These are phyloP conservation scores for Populus pruinosa DNA, from an alignment of 345 rosid species.

Conservation along the genomic window DNA sequence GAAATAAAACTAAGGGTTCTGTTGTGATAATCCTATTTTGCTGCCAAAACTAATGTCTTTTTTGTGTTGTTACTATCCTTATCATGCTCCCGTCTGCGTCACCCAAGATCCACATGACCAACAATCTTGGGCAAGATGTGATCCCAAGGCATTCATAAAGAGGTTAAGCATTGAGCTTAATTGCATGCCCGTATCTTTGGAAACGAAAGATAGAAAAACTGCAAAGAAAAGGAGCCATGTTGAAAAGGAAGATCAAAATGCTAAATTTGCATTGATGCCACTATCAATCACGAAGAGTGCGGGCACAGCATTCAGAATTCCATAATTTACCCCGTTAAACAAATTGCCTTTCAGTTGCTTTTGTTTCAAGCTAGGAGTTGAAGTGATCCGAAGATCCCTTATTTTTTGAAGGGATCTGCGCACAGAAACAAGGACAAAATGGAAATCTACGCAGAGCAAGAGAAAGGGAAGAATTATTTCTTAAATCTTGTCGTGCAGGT, in stretches of 20 bases:
- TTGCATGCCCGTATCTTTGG: no score
- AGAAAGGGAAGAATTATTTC: neutral
- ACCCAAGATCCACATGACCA: no score
- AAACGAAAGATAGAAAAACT: neutral
- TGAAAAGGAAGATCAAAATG: neutral
- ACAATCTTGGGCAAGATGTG: no score
- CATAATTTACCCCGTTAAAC: conserved; percentile 12
- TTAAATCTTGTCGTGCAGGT: conserved; percentile 72
- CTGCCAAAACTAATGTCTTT: no score
- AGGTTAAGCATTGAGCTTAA: no score
- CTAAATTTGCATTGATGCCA: conserved; percentile 15
- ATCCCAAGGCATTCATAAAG: no score
- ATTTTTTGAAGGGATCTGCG: conserved; percentile 14
- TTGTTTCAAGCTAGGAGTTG: conserved; percentile 1
- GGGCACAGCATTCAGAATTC: conserved; percentile 18
- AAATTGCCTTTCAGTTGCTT: conserved; percentile 2
- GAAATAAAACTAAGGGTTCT: no score
- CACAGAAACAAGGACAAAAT: neutral
- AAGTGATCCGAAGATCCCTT: conserved; percentile 6
- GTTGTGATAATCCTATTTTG: no score
- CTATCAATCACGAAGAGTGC: conserved; percentile 28
- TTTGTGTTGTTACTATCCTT: no score
- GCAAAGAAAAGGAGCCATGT: neutral
- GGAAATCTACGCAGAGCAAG: neutral
- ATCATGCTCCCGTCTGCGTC: no score